A percentile compares a stretch with the other conserved stretches of the same genome.
These are phyloP conservation scores for Penicillium sumatraense DNA, from an alignment of 2,329 filamentous ascomycete genomes.

Conservation along the genomic window DNA sequence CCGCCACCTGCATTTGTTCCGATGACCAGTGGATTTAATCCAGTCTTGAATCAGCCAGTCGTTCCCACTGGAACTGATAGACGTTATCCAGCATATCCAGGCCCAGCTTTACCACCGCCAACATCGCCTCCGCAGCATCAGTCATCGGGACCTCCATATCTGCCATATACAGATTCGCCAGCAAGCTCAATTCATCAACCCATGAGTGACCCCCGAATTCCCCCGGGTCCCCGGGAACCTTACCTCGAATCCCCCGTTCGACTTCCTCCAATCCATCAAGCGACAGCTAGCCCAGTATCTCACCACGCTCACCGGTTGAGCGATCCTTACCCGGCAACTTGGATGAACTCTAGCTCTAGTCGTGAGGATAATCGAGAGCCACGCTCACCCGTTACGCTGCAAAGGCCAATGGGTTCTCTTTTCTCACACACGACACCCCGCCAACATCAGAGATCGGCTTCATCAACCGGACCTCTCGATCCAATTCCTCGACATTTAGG, in stretches of 20 bases:
- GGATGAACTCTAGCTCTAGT: slow-evolving; percentile 26
- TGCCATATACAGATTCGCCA: slow-evolving; percentile 33
- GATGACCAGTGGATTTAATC: slow-evolving; percentile 31
- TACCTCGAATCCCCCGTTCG: slow-evolving; percentile 40
- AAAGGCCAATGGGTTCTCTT: slow-evolving; percentile 30
- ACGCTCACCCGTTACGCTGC: slow-evolving; percentile 23
- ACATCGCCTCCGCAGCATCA: slow-evolving; percentile 41
- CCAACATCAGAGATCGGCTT: slow-evolving; percentile 29
- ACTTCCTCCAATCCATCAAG: slow-evolving; percentile 44
- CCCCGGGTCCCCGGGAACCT: slow-evolving; percentile 32
- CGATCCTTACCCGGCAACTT: slow-evolving; percentile 37
- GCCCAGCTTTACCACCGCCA: slow-evolving; percentile 33
- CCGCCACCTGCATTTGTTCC: slow-evolving; percentile 34
- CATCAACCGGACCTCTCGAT: slow-evolving; percentile 28
- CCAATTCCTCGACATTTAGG: slow-evolving; percentile 28
- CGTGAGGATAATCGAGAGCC: slow-evolving; percentile 32
- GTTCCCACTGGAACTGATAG: slow-evolving; percentile 30
- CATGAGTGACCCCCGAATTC: slow-evolving; percentile 28
- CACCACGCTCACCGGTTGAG: slow-evolving; percentile 38
- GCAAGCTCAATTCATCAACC: slow-evolving; percentile 31
- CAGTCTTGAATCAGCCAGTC: slow-evolving; percentile 25
- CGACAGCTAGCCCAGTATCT: slow-evolving; percentile 27
- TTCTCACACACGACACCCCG: slow-evolving; percentile 29
- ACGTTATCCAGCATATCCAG: slow-evolving; percentile 32
- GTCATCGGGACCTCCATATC: slow-evolving; percentile 27